A percentile compares a stretch with the other conserved stretches of the same genome.
These are phyloP conservation scores for Boletus bicolor DNA, from an alignment of 768 basidiomycete species.

Conservation along the genomic window DNA sequence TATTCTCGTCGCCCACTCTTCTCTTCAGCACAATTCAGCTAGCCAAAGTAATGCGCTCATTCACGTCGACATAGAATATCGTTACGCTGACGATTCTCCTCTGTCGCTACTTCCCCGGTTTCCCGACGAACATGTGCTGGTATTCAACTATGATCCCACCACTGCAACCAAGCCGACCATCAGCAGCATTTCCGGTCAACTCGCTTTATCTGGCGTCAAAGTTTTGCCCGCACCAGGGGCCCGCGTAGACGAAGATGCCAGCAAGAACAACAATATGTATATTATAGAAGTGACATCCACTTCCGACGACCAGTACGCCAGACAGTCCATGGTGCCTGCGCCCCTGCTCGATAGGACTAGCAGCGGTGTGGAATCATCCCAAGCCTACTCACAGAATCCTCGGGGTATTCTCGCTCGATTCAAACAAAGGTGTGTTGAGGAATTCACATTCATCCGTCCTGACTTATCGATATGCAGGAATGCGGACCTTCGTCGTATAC, in stretches of 20 bases:
- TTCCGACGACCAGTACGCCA: constrained; percentile 43
- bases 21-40: constrained; percentile 36
- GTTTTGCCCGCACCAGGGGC: constrained; percentile 74
- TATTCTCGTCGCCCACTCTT: constrained; percentile 61
- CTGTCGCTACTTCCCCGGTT: constrained; percentile 57
- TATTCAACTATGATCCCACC: constrained; percentile 65
- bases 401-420: constrained; percentile 56
- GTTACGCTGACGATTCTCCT: constrained; percentile 77
- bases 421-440: constrained; percentile 54
- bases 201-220: constrained; percentile 56
- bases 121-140: constrained; percentile 66
- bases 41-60: constrained; percentile 38
- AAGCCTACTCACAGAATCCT: constrained; percentile 37
- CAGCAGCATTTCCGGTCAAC: constrained; percentile 46
- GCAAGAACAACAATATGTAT: constrained; percentile 68
- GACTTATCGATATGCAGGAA: constrained; percentile 39
- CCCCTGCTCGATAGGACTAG: constrained; percentile 1
- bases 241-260: constrained; percentile 45
- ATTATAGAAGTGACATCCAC: constrained; percentile 62
- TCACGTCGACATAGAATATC: constrained; percentile 77
- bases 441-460: not conserved
- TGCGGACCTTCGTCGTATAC: constrained; percentile 49
- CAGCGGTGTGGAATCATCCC: constrained; percentile 28
- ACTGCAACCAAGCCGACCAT: constrained; percentile 40
- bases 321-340: not conserved